Percentiles rank a stretch among this genome's conserved stretches.
These are phyloP conservation scores for Taphrina flavorubra DNA, from an alignment of 1,139 yeast species.

Conservation along the genomic window DNA sequence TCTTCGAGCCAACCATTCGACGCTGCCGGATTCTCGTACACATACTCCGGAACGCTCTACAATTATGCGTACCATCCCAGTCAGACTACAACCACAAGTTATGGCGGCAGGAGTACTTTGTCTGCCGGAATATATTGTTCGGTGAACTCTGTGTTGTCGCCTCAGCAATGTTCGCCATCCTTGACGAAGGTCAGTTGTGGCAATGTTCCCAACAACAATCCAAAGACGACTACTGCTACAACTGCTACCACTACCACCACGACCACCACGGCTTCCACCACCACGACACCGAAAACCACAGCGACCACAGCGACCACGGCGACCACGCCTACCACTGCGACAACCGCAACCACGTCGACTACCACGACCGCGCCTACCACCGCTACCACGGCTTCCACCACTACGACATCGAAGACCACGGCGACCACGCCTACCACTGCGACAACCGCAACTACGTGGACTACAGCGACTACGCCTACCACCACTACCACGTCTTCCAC, in stretches of 20 bases:
- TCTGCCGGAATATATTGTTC: conserved; percentile 5
- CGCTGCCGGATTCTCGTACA: neutral
- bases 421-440: neutral
- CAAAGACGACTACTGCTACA: conserved; percentile 1
- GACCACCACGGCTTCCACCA: neutral
- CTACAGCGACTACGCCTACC: neutral
- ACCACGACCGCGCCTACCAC: neutral
- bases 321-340: no score
- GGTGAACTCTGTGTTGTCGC: neutral
- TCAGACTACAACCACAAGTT: neutral
- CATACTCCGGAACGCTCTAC: neutral
- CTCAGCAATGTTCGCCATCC: neutral
- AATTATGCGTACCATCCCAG: neutral
- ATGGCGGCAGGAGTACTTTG: neutral
- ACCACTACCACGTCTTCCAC: neutral
- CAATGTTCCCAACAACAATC: neutral
- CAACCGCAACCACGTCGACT: no score
- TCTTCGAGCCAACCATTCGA: neutral
- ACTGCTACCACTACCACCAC: neutral
- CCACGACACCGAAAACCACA: neutral
- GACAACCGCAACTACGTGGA: neutral
- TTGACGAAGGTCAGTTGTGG: neutral
- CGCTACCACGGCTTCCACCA: conserved; percentile 6
- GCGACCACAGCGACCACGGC: no score
- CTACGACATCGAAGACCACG: neutral